These are phyloP conservation scores for Mortierella alpina DNA, from an alignment of 192 early-diverging fungal species.

Conservation along the genomic window DNA sequence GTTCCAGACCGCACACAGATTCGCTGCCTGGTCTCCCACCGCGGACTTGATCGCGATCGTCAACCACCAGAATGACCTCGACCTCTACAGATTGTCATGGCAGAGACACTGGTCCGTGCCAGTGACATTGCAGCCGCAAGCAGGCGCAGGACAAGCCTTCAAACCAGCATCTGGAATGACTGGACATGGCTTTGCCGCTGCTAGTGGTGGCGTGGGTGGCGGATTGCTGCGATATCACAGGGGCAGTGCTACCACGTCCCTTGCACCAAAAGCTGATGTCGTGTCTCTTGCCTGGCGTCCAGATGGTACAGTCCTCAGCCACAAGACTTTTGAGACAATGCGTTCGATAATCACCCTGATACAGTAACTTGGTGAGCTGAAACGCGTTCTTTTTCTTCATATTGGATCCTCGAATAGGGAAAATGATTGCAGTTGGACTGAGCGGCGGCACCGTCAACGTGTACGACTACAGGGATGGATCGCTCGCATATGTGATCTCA, in stretches of 20 bases:
- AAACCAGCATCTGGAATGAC: background rate
- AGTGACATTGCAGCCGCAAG: background rate
- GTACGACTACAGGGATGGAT: slow-evolving; percentile 41
- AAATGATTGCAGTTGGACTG: slow-evolving; percentile 37
- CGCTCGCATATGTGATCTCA: slow-evolving; percentile 1
- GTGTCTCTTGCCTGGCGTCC: slow-evolving; percentile 42
- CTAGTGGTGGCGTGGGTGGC: background rate
- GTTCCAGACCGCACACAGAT: slow-evolving; percentile 3
- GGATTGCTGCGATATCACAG: background rate
- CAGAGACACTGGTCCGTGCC: slow-evolving; percentile 28
- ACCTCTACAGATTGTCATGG: slow-evolving; percentile 43
- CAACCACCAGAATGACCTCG: slow-evolving; percentile 29
- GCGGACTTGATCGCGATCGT: slow-evolving; percentile 42
- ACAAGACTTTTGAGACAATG: no score
- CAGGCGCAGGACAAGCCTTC: background rate
- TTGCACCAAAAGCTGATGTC: background rate
- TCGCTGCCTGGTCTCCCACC: slow-evolving; percentile 35
- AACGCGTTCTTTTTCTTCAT: background rate
- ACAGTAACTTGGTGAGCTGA: no score
- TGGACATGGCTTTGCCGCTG: background rate
- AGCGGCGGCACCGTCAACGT: slow-evolving; percentile 28
- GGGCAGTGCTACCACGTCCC: background rate
- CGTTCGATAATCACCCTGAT: no score
- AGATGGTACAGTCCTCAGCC: slow-evolving; percentile 14
- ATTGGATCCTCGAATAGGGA: slow-evolving; percentile 6